phyloP scores from a whole-genome alignment of 2,329 filamentous ascomycete species.

The Colletotrichum gigasporum region DNA sequence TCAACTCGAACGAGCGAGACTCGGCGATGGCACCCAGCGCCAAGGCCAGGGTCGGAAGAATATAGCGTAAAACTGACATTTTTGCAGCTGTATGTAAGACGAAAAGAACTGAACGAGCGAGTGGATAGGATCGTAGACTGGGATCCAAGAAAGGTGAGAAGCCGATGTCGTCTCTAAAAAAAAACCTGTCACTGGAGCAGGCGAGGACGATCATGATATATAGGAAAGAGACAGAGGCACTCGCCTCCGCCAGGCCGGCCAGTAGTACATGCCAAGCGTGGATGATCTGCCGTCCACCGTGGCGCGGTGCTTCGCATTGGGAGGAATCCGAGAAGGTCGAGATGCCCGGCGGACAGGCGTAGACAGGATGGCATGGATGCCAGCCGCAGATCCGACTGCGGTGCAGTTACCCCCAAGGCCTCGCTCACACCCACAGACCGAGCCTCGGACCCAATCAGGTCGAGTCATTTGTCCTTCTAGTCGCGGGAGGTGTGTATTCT shows the following conservation, averaged over 20 bases:
- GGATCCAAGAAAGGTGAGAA: slow-evolving; percentile 13
- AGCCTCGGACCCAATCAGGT: slow-evolving; percentile 16
- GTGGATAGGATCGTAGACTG: slow-evolving; percentile 29
- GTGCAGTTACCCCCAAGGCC: slow-evolving; percentile 17
- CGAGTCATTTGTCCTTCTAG: slow-evolving; percentile 19
- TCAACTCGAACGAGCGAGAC: slow-evolving; percentile 36
- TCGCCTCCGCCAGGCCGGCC: slow-evolving; percentile 12
- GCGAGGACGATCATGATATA: slow-evolving; percentile 31
- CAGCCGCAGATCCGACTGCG: slow-evolving; percentile 15
- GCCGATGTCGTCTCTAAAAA: slow-evolving; percentile 17
- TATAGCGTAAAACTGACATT: slow-evolving; percentile 30
- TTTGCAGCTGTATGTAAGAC: slow-evolving; percentile 13
- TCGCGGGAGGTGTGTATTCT: slow-evolving; percentile 19
- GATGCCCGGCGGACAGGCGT: slow-evolving; percentile 8
- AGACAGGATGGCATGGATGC: background rate
- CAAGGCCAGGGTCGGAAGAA: slow-evolving; percentile 29
- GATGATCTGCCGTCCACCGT: slow-evolving; percentile 21
- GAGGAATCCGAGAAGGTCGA: slow-evolving; percentile 23
- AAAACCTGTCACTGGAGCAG: background rate
- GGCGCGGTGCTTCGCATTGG: slow-evolving; percentile 26
- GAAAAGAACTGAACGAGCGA: slow-evolving; percentile 28
- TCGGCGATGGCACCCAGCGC: slow-evolving; percentile 29
- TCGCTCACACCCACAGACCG: slow-evolving; percentile 28
- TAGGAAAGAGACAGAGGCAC: slow-evolving; percentile 25
- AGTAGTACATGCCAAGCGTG: slow-evolving; percentile 18